Percentiles rank a stretch among this genome's conserved stretches.
Evolutionary conservation across 2,329 filamentous ascomycete genomes (phyloP).

Genomic region (Seiridium cupressi): DNA sequence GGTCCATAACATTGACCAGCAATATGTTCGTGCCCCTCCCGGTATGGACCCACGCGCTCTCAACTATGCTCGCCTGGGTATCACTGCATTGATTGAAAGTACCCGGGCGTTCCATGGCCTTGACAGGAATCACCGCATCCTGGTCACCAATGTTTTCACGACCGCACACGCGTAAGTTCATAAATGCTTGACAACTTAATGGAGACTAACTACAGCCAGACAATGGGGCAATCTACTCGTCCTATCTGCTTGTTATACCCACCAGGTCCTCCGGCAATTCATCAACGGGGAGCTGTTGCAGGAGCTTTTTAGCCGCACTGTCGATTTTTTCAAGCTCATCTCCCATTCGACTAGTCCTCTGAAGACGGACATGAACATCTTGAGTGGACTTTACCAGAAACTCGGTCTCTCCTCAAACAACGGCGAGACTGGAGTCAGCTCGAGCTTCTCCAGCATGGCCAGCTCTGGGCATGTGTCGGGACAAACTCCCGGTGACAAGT

Average conservation of each 20-base stretch:
- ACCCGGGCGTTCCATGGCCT: conserved; percentile 76
- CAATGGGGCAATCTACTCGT: conserved; percentile 97
- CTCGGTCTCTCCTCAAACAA: conserved; percentile 39
- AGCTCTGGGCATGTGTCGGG: conserved; percentile 23
- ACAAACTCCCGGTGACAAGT: conserved; percentile 17
- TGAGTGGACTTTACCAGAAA: conserved; percentile 50
- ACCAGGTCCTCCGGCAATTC: conserved; percentile 57
- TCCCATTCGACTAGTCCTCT: conserved; percentile 74
- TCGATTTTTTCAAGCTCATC: conserved; percentile 70
- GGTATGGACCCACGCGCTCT: conserved; percentile 46
- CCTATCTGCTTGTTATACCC: conserved; percentile 76
- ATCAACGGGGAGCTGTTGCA: conserved; percentile 57
- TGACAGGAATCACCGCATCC: conserved; percentile 59
- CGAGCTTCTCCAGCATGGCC: conserved; percentile 41
- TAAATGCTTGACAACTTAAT: background rate
- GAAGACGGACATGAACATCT: conserved; percentile 69
- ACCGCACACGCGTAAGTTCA: conserved; percentile 88
- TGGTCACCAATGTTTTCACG: conserved; percentile 95
- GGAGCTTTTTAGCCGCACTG: conserved; percentile 68
- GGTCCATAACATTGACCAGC: conserved; percentile 11
- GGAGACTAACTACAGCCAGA: conserved; percentile 41
- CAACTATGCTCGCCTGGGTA: conserved; percentile 58
- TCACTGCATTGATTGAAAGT: conserved; percentile 77
- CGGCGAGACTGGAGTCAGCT: conserved; percentile 26
- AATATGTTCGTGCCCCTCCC: conserved; percentile 18